Percentiles rank a stretch among this genome's conserved stretches.
These are phyloP conservation scores for Aspergillus sp. DNA, from an alignment of 2,329 filamentous ascomycete species.

Conservation along the genomic window DNA sequence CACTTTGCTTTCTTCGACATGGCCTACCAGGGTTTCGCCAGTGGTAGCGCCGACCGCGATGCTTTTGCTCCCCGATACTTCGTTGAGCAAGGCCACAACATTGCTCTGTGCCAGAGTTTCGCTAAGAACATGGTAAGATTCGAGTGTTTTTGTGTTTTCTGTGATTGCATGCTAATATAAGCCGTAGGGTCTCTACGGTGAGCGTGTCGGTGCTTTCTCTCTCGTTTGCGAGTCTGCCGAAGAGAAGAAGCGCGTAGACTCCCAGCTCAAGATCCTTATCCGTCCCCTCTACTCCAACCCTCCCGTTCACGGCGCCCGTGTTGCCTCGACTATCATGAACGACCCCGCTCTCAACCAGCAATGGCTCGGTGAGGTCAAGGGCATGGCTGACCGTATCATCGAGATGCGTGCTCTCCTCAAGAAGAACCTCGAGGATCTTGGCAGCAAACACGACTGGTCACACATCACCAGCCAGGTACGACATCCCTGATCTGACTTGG, in stretches of 20 bases:
- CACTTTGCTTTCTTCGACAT: slow-evolving; percentile 99
- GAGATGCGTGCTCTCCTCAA: slow-evolving; percentile 94
- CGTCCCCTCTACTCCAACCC: slow-evolving; percentile 98
- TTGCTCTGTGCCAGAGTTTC: slow-evolving; percentile 88
- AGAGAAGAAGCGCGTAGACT: slow-evolving; percentile 94
- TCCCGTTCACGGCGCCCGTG: slow-evolving; percentile 90
- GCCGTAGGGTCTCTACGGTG: slow-evolving; percentile 84
- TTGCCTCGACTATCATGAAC: slow-evolving; percentile 90
- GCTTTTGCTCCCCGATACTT: slow-evolving; percentile 94
- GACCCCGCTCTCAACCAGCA: slow-evolving; percentile 81
- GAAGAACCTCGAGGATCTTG: slow-evolving; percentile 90
- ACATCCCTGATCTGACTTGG: neutral
- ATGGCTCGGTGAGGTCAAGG: slow-evolving; percentile 96
- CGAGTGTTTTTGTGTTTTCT: slow-evolving; percentile 3
- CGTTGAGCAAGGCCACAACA: slow-evolving; percentile 84
- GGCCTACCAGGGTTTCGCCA: slow-evolving; percentile 98
- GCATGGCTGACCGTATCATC: slow-evolving; percentile 98
- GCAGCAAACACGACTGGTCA: slow-evolving; percentile 96
- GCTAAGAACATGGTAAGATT: slow-evolving; percentile 92
- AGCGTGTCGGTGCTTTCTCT: slow-evolving; percentile 96
- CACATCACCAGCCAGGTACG: slow-evolving; percentile 86
- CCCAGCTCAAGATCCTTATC: slow-evolving; percentile 97
- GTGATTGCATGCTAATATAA: neutral
- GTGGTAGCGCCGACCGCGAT: slow-evolving; percentile 85
- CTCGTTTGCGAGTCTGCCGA: slow-evolving; percentile 80